Conservation (phyloP, 2,329 filamentous ascomycete genomes). For the Teratosphaeriaceae sp. region DNA sequence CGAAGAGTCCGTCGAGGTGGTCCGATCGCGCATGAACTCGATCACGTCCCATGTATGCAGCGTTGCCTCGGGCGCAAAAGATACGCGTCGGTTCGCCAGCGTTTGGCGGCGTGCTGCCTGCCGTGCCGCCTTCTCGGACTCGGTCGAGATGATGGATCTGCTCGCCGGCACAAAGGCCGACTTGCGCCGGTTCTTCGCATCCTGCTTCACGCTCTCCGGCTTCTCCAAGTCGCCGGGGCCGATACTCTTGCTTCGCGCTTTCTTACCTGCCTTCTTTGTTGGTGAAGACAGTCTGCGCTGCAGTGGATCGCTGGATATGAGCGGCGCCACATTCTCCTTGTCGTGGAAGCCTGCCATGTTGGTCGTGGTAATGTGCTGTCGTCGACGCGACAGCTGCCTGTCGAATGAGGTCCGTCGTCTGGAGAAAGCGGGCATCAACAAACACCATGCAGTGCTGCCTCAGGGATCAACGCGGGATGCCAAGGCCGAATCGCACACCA, state of each 20-base stretch:
- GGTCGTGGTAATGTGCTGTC: too few relatives aligned
- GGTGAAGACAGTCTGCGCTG: slow-evolving; percentile 16
- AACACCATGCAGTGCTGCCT: neutral
- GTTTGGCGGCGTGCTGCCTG: slow-evolving; percentile 79
- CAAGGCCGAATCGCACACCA: neutral
- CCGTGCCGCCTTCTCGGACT: slow-evolving; percentile 50
- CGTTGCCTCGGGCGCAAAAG: slow-evolving; percentile 94
- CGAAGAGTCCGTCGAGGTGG: slow-evolving; percentile 62
- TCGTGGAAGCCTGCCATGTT: slow-evolving; percentile 17
- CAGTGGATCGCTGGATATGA: slow-evolving; percentile 25
- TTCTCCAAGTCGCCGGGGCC: slow-evolving; percentile 85
- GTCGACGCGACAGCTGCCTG: too few relatives aligned
- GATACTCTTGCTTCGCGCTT: slow-evolving; percentile 90
- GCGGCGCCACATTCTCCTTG: slow-evolving; percentile 31
- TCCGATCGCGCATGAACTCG: slow-evolving; percentile 81
- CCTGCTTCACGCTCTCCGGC: slow-evolving; percentile 48
- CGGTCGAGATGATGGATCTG: slow-evolving; percentile 50
- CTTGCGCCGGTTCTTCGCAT: slow-evolving; percentile 29
- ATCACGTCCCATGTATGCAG: slow-evolving; percentile 95
- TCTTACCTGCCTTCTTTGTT: slow-evolving; percentile 42
- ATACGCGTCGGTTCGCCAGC: slow-evolving; percentile 76
- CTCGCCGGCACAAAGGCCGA: slow-evolving; percentile 45
- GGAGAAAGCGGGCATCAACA: neutral
- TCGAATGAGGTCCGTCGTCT: too few relatives aligned
- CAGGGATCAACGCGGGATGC: neutral